Percentiles rank a stretch among this genome's conserved stretches.
These are phyloP conservation scores for Skeletonema marinoi DNA, from an alignment of 108 stramenopile genomes.

Conservation along the genomic window DNA sequence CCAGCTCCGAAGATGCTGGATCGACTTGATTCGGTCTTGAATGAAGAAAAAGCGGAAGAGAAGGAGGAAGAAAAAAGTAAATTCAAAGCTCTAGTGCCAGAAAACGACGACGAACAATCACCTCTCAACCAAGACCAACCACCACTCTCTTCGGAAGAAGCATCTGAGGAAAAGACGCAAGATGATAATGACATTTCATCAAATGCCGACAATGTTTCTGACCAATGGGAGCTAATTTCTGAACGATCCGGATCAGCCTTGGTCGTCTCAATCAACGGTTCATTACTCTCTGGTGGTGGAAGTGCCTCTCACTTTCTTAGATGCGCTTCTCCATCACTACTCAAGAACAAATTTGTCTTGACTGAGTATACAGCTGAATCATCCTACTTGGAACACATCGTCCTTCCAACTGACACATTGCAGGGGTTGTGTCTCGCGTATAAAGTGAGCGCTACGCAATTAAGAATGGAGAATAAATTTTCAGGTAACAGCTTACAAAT, in stretches of 20 bases:
- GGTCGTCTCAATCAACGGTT: conserved; percentile 37
- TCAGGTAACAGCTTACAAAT: conserved; percentile 73
- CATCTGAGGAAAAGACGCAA: conserved; percentile 25
- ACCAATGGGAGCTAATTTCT: conserved; percentile 47
- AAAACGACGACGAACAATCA: background rate
- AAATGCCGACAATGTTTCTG: conserved; percentile 4
- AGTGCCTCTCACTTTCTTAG: conserved; percentile 15
- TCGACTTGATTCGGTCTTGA: background rate
- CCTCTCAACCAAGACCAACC: conserved; percentile 3
- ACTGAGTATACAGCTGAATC: conserved; percentile 31
- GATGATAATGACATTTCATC: conserved; percentile 5
- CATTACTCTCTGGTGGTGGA: conserved; percentile 12
- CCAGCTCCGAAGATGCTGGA: background rate
- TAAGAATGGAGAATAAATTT: conserved; percentile 78
- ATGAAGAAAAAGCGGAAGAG: background rate
- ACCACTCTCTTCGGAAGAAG: background rate
- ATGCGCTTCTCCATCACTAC: conserved; percentile 26
- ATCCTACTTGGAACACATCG: conserved; percentile 71
- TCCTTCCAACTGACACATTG: conserved; percentile 86
- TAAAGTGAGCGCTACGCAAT: conserved; percentile 64
- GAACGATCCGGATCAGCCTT: conserved; percentile 42
- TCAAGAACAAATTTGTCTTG: conserved; percentile 44
- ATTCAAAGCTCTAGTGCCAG: background rate
- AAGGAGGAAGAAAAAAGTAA: conserved; percentile 3
- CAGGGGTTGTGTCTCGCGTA: conserved; percentile 87